Evolutionary conservation across 1,139 yeast genomes (phyloP).

Genomic region (Blastobotrys elegans): DNA sequence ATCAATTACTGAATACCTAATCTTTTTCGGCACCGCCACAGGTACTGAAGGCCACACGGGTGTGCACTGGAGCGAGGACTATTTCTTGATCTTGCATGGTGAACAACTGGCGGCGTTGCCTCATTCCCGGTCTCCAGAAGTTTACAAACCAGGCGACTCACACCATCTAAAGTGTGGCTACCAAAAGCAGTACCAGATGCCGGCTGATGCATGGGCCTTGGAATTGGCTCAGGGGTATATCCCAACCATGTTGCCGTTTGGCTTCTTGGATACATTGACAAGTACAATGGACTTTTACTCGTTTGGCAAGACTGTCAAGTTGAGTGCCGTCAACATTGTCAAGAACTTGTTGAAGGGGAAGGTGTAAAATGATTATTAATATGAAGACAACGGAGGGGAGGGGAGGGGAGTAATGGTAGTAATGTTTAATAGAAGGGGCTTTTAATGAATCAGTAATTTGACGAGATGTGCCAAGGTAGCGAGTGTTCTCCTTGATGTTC

Average conservation of each 20-base stretch:
- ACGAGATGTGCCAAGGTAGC: no score
- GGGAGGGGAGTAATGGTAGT: no score
- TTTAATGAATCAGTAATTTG: no score
- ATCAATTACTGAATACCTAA: slow-evolving; percentile 87
- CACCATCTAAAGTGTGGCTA: slow-evolving; percentile 72
- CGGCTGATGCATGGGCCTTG: slow-evolving; percentile 65
- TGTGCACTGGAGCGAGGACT: slow-evolving; percentile 92
- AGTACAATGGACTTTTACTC: slow-evolving; percentile 78
- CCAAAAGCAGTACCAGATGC: slow-evolving; percentile 83
- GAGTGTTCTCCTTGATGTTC: no score
- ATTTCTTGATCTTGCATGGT: slow-evolving; percentile 84
- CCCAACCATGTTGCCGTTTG: slow-evolving; percentile 96
- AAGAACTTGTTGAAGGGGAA: slow-evolving; percentile 64
- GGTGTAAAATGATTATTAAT: slow-evolving; percentile 42
- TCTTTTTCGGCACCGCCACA: slow-evolving; percentile 79
- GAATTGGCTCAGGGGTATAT: slow-evolving; percentile 99
- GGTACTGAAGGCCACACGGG: slow-evolving; percentile 98
- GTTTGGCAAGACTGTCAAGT: slow-evolving; percentile 58
- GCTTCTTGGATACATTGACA: slow-evolving; percentile 71
- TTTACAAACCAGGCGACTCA: slow-evolving; percentile 65
- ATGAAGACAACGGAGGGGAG: no score
- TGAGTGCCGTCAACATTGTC: slow-evolving; percentile 75
- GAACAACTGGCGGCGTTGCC: slow-evolving; percentile 69
- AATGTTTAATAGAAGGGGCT: no score
- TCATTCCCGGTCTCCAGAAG: slow-evolving; percentile 54